Evolutionary conservation across 306 rosid species (phyloP).

Genomic region (Inga leiocalycina): DNA sequence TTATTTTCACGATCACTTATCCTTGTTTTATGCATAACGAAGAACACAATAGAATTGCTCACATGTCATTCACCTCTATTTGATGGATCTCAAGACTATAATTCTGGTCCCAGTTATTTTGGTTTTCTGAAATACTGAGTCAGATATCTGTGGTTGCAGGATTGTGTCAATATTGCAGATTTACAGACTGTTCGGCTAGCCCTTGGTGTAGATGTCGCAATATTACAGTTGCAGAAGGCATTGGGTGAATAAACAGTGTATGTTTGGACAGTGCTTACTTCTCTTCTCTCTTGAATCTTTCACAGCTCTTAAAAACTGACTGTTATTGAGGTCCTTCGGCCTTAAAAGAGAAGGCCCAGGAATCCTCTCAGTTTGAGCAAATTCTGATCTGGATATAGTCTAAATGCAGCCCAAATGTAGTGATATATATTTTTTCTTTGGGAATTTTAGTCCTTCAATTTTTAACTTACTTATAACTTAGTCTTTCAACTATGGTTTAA

Average conservation of each 20-base stretch:
- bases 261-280: conserved; percentile 19
- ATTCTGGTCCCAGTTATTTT: not conserved
- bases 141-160: conserved; percentile 31
- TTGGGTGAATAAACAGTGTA: conserved; percentile 9
- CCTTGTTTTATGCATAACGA: not conserved
- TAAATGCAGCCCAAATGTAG: not conserved
- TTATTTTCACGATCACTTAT: not conserved
- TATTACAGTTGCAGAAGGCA: conserved; percentile 29
- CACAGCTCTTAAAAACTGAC: not conserved
- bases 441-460: not conserved
- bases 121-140: conserved; percentile 8
- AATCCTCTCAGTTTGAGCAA: not conserved
- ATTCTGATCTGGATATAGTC: not conserved
- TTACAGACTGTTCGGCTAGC: conserved; percentile 39
- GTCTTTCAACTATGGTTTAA: too few relatives aligned
- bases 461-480: too few relatives aligned
- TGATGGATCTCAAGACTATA: not conserved
- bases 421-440: not conserved
- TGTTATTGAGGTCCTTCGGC: not conserved
- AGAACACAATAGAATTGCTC: not conserved
- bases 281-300: conserved; percentile 22
- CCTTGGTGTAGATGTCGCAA: conserved; percentile 34
- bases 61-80: conserved; percentile 19
- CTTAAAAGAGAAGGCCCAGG: not conserved
- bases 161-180: not conserved